Conservation (phyloP, 768 basidiomycete species). For the Amanita polypyramis region DNA sequence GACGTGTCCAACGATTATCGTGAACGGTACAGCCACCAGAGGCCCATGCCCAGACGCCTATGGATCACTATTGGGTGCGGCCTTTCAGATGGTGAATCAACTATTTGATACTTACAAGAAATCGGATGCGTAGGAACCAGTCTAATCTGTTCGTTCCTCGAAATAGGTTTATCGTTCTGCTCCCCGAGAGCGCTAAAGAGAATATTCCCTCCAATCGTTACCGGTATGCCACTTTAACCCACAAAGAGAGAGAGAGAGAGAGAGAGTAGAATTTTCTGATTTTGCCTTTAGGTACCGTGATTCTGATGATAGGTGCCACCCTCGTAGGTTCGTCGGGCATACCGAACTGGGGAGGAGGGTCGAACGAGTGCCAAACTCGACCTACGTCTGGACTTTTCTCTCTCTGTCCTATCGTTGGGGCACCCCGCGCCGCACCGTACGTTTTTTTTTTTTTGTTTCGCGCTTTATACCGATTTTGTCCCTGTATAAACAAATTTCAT, state of each 20-base stretch:
- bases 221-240: conserved; percentile 27
- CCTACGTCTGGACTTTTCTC: conserved; percentile 57
- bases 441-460: conserved; percentile 10
- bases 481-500: background rate
- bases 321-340: conserved; percentile 68
- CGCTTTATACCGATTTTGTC: too few relatives aligned
- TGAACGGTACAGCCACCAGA: conserved; percentile 50
- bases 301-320: conserved; percentile 71
- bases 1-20: conserved; percentile 52
- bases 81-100: background rate
- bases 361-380: conserved; percentile 54
- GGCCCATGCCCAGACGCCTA: conserved; percentile 71
- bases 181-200: conserved; percentile 49
- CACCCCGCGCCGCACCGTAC: conserved; percentile 58
- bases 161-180: conserved; percentile 74
- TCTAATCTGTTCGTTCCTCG: conserved; percentile 67
- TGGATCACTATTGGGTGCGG: conserved; percentile 60
- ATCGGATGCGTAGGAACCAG: conserved; percentile 44
- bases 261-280: background rate
- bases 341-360: conserved; percentile 78
- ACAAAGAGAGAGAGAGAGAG: too few relatives aligned
- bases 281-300: conserved; percentile 49
- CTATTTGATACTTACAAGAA: background rate
- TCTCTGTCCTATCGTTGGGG: conserved; percentile 62
- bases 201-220: conserved; percentile 75